Conservation (phyloP, 768 basidiomycete genomes). For the Amanita jacksonii region DNA sequence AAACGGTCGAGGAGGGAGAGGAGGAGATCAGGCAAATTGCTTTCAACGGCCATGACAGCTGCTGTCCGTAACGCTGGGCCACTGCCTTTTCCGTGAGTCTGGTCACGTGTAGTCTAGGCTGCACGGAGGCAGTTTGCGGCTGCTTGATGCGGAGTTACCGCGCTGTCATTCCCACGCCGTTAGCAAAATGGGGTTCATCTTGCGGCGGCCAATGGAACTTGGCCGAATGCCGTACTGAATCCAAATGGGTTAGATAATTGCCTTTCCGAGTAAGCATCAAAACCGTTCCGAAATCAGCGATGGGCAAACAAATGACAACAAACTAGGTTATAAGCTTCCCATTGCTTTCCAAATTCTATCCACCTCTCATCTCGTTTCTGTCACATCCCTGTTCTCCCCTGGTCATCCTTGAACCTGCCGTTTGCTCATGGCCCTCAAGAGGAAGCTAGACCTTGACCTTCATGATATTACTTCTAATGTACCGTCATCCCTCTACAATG, state of each 20-base stretch:
- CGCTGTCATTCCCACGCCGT: not conserved
- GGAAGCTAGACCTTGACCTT: constrained; percentile 58
- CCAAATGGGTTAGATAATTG: constrained; percentile 10
- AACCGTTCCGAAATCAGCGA: constrained; percentile 7
- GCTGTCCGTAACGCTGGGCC: not conserved
- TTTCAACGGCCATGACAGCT: constrained; percentile 17
- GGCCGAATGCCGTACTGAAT: constrained; percentile 15
- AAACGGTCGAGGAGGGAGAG: constrained; percentile 48
- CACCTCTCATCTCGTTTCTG: constrained; percentile 11
- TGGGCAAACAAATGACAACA: constrained; percentile 9
- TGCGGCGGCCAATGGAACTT: constrained; percentile 18
- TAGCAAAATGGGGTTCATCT: constrained; percentile 19
- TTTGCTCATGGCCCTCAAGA: constrained; percentile 58
- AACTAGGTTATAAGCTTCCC: constrained; percentile 6
- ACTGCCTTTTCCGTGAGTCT: not conserved
- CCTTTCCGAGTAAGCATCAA: constrained; percentile 6
- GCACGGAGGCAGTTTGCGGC: not conserved
- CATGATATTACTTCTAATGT: constrained; percentile 46
- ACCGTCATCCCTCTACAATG: constrained; percentile 14
- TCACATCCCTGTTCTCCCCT: constrained; percentile 8
- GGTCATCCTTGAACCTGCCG: constrained; percentile 8
- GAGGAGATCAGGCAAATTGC: constrained; percentile 37
- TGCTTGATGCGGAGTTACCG: constrained; percentile 1
- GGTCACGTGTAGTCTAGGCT: constrained; percentile 2
- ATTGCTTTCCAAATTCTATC: constrained; percentile 13